These are phyloP conservation scores for Geosmithia morbida DNA, from an alignment of 2,329 filamentous ascomycete genomes.

Conservation along the genomic window DNA sequence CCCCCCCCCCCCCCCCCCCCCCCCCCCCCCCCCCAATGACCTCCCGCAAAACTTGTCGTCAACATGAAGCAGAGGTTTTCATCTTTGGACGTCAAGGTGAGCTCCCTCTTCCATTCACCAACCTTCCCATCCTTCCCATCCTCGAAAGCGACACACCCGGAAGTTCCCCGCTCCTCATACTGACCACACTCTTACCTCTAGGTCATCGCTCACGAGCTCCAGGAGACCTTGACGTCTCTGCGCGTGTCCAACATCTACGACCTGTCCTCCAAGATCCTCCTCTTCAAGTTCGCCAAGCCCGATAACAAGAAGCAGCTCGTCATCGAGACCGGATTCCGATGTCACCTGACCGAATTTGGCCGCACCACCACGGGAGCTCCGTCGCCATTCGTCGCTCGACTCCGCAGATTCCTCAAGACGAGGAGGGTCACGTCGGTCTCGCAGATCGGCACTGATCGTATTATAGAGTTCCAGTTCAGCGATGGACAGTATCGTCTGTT, in stretches of 20 bases:
- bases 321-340: constrained; percentile 90
- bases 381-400: constrained; percentile 68
- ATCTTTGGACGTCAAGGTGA: constrained; percentile 61
- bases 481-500: constrained; percentile 81
- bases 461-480: constrained; percentile 85
- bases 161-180: neutral
- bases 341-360: constrained; percentile 82
- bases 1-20: too few relatives aligned
- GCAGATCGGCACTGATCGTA: constrained; percentile 85
- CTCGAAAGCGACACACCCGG: too few relatives aligned
- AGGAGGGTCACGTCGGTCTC: constrained; percentile 65
- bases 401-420: constrained; percentile 82
- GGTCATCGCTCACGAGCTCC: constrained; percentile 92
- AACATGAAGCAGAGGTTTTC: constrained; percentile 70
- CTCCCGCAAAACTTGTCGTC: too few relatives aligned
- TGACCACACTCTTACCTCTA: constrained; percentile 22
- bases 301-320: constrained; percentile 80
- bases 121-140: too few relatives aligned
- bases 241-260: constrained; percentile 93
- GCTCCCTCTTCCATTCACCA: too few relatives aligned
- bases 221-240: constrained; percentile 57
- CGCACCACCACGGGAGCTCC: constrained; percentile 75
- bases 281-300: constrained; percentile 88
- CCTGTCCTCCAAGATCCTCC: constrained; percentile 85
- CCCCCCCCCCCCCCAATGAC: too few relatives aligned